These are phyloP conservation scores for Trichoderma endophyticum DNA, from an alignment of 2,329 filamentous ascomycete species.

Conservation along the genomic window DNA sequence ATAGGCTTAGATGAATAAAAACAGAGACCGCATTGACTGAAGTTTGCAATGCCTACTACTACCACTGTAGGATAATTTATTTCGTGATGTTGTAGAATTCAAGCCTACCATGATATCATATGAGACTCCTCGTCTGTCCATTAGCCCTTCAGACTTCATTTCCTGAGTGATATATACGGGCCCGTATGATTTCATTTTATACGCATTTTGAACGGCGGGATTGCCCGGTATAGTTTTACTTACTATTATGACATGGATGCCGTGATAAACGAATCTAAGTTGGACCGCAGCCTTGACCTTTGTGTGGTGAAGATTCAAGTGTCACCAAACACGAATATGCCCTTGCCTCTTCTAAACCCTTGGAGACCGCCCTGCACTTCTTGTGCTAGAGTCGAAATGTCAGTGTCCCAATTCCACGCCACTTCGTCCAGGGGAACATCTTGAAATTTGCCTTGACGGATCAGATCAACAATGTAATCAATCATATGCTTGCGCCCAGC, in stretches of 20 bases:
- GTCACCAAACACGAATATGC: slow-evolving; percentile 76
- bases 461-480: slow-evolving; percentile 76
- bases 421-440: slow-evolving; percentile 82
- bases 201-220: not conserved
- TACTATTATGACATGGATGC: not conserved
- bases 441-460: slow-evolving; percentile 71
- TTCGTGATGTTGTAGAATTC: not conserved
- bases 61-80: not conserved
- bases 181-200: not conserved
- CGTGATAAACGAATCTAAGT: not conserved
- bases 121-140: not conserved
- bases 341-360: slow-evolving; percentile 84
- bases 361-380: slow-evolving; percentile 80
- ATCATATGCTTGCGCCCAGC: slow-evolving; percentile 75
- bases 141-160: not conserved
- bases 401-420: slow-evolving; percentile 78
- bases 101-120: not conserved
- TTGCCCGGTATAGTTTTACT: not conserved
- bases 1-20: slow-evolving; percentile 43
- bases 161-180: not conserved
- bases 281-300: not conserved
- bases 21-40: not conserved
- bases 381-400: slow-evolving; percentile 62
- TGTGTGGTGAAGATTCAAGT: slow-evolving; percentile 37
- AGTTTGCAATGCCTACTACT: not conserved